A percentile compares a stretch with the other conserved stretches of the same genome.
Evolutionary conservation across 139 green algal species (phyloP).

Genomic region (Tetraselmis striata): DNA sequence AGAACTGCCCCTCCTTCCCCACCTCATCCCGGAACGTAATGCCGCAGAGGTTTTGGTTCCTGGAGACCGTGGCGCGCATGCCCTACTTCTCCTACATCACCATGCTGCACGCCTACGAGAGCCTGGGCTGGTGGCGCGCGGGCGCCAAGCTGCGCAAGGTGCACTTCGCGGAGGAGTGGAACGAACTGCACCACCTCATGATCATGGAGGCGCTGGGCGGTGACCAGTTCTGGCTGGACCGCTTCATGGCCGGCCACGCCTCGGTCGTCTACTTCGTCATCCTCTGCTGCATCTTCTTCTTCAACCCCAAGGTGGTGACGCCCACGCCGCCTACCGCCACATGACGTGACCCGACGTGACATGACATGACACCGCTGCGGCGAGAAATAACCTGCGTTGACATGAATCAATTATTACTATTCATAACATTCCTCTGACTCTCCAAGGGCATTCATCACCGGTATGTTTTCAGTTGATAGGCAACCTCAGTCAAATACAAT

Average conservation of each 20-base stretch:
- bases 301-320: slow-evolving; percentile 24
- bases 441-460: too few species aligned
- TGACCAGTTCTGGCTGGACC: slow-evolving; percentile 83
- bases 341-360: too few species aligned
- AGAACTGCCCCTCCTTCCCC: not conserved
- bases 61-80: slow-evolving; percentile 81
- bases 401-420: too few species aligned
- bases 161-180: slow-evolving; percentile 94
- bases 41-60: slow-evolving; percentile 49
- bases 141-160: slow-evolving; percentile 75
- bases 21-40: slow-evolving; percentile 89
- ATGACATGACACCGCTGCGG: too few species aligned
- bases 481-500: too few species aligned
- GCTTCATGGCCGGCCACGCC: slow-evolving; percentile 80
- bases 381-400: too few species aligned
- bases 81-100: slow-evolving; percentile 95
- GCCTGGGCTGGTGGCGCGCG: slow-evolving; percentile 8
- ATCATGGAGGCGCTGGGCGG: slow-evolving; percentile 97
- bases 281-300: slow-evolving; percentile 65
- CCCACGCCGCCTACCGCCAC: too few species aligned
- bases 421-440: too few species aligned
- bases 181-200: slow-evolving; percentile 83
- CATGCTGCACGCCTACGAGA: slow-evolving; percentile 66
- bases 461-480: too few species aligned
- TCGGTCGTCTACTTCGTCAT: slow-evolving; percentile 85